Evolutionary conservation across 768 basidiomycete species (phyloP), one percentile per base, ranked within the genome.

Genomic region (Tephrocybe rancida): DNA sequence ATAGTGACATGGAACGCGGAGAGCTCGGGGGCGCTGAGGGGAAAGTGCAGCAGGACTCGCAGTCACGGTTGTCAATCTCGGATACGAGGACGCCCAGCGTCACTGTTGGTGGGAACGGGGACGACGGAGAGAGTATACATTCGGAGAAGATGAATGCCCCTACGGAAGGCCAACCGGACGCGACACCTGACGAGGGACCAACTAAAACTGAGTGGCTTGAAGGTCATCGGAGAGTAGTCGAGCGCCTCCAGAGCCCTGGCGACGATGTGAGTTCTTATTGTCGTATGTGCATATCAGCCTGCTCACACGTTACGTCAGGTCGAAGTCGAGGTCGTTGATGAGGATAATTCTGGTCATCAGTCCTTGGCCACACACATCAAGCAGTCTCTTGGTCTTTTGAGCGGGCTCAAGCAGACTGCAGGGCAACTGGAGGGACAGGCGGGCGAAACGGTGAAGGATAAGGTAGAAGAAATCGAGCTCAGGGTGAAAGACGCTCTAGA

Each of bases 161-260:
- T 35, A 32, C 50, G 16, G 70, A 50, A 30, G 50, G 25, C 0
- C 26, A 26, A 21, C 52, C 69, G 11, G 75, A 81, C 41, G 65
- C 63, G 6, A 71, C 71, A 9, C 79, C 81, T 1, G 80, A 84
- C 55, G 79, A 81, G 16, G 66, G 57, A 1, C 77, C 70, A 38
- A 54, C 65, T 9, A 58, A 74, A 3, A 58, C 74, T 22, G 86
- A 90, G 61, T 93, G 88, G 85, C 75, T 77, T 63, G 90, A 94
- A 63, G 89, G 89, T 2, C 74, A 80, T 26, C 80, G 87, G 64
- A 74, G 75, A 27, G 66, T 94, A 41, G 73, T 91, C 26, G 92
- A 94, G 63, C 72, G 79, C 32, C 77, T 79, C 9, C 63, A 59
- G 4, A 80, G 80, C 1, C 80, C 81, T 3, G 86, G 84, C 21